Percentiles rank a stretch among this genome's conserved stretches.
phyloP scores from a whole-genome alignment of 345 rosid genomes.

The Eucalyptus melliodora region DNA sequence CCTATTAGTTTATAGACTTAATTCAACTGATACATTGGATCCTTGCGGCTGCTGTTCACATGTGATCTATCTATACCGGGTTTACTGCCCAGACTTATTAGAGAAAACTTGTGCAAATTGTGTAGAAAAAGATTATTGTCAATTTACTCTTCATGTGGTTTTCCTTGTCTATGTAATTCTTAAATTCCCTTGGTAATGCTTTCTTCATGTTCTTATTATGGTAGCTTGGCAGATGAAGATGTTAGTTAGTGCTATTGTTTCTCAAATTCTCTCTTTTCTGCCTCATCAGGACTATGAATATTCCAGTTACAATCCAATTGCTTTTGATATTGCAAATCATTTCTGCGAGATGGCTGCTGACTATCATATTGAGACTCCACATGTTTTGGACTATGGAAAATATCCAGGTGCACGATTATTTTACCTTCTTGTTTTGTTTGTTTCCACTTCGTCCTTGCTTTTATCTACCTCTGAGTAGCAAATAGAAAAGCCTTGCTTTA shows the following conservation, averaged over 20 bases:
- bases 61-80: background rate
- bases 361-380: constrained; percentile 88
- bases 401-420: constrained; percentile 53
- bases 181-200: background rate
- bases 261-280: background rate
- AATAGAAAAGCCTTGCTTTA: background rate
- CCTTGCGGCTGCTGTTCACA: background rate
- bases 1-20: background rate
- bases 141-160: background rate
- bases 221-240: background rate
- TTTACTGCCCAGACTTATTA: background rate
- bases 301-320: constrained; percentile 76
- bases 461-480: background rate
- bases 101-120: background rate
- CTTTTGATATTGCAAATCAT: constrained; percentile 94
- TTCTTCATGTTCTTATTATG: background rate
- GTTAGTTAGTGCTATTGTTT: background rate
- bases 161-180: background rate
- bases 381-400: constrained; percentile 64
- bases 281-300: constrained; percentile 79
- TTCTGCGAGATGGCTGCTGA: constrained; percentile 95
- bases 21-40: background rate
- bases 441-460: background rate
- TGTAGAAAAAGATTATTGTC: background rate
- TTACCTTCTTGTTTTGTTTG: background rate